phyloP scores from a whole-genome alignment of 1,139 yeast species.

The Trichomonascaceae sp. region DNA sequence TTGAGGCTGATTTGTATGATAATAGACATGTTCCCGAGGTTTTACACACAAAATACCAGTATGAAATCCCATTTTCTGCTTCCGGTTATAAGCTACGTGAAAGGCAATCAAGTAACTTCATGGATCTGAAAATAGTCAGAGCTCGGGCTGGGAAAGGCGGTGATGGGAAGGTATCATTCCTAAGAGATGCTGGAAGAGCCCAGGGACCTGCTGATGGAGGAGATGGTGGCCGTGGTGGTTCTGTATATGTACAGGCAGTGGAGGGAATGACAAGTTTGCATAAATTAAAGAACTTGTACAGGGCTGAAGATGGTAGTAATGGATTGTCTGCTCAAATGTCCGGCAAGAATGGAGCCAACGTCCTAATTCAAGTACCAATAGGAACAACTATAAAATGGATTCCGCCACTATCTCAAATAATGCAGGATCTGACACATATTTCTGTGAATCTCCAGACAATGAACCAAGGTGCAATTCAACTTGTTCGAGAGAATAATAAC shows the following conservation, averaged over 20 bases:
- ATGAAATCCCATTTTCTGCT: conserved; percentile 27
- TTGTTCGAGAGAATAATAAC: conserved; percentile 50
- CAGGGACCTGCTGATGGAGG: conserved; percentile 98
- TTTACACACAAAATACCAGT: conserved; percentile 16
- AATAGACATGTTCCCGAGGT: conserved; percentile 20
- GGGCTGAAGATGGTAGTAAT: conserved; percentile 62
- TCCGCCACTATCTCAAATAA: conserved; percentile 55
- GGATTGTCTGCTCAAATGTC: conserved; percentile 77
- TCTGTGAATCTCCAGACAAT: conserved; percentile 12
- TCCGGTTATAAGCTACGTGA: conserved; percentile 21
- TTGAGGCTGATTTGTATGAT: conserved; percentile 16
- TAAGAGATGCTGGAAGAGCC: conserved; percentile 76
- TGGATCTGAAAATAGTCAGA: conserved; percentile 63
- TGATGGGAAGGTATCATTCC: conserved; percentile 77
- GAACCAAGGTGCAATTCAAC: conserved; percentile 30
- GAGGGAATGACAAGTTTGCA: conserved; percentile 59
- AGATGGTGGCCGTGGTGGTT: conserved; percentile 94
- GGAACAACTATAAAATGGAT: conserved; percentile 88
- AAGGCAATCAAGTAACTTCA: conserved; percentile 24
- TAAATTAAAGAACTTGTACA: conserved; percentile 57
- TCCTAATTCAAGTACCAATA: conserved; percentile 78
- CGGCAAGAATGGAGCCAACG: conserved; percentile 75
- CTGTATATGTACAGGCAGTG: conserved; percentile 74
- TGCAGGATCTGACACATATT: conserved; percentile 6
- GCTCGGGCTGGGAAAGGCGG: conserved; percentile 85